A percentile compares a stretch with the other conserved stretches of the same genome.
Evolutionary conservation across 176 grass and related monocot species (phyloP).

Genomic region (Melocanna baccifera): DNA sequence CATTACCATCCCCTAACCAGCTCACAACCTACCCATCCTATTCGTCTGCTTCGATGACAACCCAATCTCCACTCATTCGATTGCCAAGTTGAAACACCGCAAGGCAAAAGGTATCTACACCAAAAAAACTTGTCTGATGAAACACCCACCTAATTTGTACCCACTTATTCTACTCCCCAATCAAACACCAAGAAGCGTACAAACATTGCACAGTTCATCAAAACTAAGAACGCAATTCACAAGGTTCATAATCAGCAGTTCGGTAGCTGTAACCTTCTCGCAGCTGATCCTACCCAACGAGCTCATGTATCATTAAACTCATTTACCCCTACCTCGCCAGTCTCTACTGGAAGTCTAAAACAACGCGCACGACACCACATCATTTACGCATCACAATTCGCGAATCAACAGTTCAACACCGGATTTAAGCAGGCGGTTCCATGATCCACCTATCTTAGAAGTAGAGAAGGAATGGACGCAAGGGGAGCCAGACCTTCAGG

Average conservation of each 20-base stretch:
- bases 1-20: background rate
- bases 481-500: conserved; percentile 53
- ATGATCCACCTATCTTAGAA: background rate
- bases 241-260: background rate
- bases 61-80: background rate
- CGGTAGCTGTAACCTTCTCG: background rate
- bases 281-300: background rate
- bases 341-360: background rate
- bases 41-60: background rate
- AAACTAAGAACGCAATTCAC: background rate
- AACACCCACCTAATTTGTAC: background rate
- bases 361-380: background rate
- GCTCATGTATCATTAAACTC: background rate
- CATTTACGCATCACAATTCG: background rate
- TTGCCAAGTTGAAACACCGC: conserved; percentile 8
- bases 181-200: background rate
- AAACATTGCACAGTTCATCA: background rate
- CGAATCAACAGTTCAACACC: background rate
- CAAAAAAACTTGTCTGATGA: background rate
- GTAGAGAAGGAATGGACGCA: background rate
- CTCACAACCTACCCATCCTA: background rate
- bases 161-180: background rate
- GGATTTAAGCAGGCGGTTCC: background rate
- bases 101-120: background rate
- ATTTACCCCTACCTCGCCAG: background rate